phyloP scores from a whole-genome alignment of 768 basidiomycete species.

The Leccinum arenicola region DNA sequence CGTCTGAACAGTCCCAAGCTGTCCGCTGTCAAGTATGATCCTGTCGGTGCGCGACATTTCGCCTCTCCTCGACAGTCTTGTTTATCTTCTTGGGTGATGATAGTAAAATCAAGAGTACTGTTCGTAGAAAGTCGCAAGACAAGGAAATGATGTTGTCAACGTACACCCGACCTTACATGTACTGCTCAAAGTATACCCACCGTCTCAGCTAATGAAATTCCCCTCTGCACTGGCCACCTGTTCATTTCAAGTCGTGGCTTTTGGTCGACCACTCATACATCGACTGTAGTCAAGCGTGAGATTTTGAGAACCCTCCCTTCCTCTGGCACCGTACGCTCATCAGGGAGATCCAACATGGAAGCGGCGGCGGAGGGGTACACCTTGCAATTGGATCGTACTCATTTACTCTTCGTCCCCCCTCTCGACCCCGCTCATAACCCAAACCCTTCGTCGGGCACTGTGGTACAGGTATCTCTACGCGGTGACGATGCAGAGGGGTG shows the following conservation, averaged over 20 bases:
- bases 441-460: conserved; percentile 11
- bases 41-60: conserved; percentile 54
- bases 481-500: conserved; percentile 14
- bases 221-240: background rate
- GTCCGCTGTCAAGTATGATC: conserved; percentile 91
- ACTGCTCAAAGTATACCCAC: background rate
- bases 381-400: conserved; percentile 23
- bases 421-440: background rate
- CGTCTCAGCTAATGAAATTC: background rate
- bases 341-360: background rate
- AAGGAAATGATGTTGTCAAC: conserved; percentile 42
- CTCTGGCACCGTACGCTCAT: background rate
- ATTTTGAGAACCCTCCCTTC: background rate
- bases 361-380: conserved; percentile 4
- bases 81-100: background rate
- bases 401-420: conserved; percentile 23
- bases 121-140: conserved; percentile 81
- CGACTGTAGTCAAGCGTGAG: background rate
- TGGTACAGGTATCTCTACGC: conserved; percentile 27
- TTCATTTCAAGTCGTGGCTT: background rate
- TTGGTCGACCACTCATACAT: background rate
- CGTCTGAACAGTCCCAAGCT: conserved; percentile 69
- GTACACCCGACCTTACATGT: background rate
- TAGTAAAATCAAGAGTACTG: conserved; percentile 70
- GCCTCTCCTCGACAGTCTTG: background rate